Conservation (phyloP, 352 stramenopile genomes). For the Pythium scleroteichum region DNA sequence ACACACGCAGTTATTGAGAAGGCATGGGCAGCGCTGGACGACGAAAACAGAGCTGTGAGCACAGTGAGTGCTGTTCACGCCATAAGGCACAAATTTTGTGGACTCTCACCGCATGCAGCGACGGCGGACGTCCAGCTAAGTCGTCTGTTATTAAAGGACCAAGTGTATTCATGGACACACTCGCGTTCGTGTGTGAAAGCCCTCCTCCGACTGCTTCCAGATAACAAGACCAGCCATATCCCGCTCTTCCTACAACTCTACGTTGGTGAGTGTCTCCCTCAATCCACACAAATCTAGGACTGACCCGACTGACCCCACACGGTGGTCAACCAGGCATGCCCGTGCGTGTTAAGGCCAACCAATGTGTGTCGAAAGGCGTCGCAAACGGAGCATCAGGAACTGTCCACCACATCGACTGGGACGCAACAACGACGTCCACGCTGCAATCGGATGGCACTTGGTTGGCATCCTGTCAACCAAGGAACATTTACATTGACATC, state of each 20-base stretch:
- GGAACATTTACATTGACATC: too few relatives aligned
- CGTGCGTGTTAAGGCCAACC: conserved; percentile 16
- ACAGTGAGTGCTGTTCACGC: conserved; percentile 1
- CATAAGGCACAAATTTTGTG: conserved; percentile 22
- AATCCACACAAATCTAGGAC: too few relatives aligned
- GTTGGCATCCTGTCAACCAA: too few relatives aligned
- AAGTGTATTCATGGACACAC: conserved; percentile 23
- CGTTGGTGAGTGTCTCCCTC: conserved; percentile 21
- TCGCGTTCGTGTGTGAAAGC: conserved; percentile 27
- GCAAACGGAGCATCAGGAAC: conserved; percentile 15
- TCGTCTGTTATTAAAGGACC: conserved; percentile 18
- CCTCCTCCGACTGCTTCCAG: neutral
- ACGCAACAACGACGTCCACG: too few relatives aligned
- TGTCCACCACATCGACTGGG: conserved; percentile 7
- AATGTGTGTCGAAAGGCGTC: conserved; percentile 12
- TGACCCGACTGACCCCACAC: too few relatives aligned
- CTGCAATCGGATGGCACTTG: too few relatives aligned
- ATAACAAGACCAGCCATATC: conserved; percentile 18
- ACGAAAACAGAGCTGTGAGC: conserved; percentile 3
- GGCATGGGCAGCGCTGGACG: conserved; percentile 16
- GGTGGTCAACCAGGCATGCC: conserved; percentile 24
- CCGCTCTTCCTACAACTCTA: conserved; percentile 7
- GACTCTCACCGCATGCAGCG: conserved; percentile 7
- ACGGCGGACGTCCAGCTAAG: conserved; percentile 28
- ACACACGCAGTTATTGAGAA: neutral